Evolutionary conservation across 192 early-diverging fungal genomes (phyloP).

Genomic region (Fimicolochytrium jonesii): DNA sequence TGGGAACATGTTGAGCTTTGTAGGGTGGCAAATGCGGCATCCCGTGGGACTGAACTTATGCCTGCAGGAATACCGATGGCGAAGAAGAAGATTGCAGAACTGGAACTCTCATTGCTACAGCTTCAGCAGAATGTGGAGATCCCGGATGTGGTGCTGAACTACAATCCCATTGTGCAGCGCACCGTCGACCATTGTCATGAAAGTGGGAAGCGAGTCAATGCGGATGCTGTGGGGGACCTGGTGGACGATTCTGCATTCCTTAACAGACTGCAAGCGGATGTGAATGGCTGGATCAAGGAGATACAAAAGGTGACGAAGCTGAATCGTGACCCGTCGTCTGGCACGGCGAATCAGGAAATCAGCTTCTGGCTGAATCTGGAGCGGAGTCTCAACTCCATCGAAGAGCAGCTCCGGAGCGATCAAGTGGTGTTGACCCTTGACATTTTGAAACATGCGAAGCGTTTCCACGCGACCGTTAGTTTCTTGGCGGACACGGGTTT

Average conservation of each 20-base stretch:
- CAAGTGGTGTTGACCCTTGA: conserved; percentile 80
- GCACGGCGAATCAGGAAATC: conserved; percentile 95
- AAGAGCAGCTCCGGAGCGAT: conserved; percentile 91
- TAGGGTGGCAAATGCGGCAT: too few relatives aligned
- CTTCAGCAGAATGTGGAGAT: conserved; percentile 99
- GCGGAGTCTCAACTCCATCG: conserved; percentile 83
- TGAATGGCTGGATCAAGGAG: conserved; percentile 99
- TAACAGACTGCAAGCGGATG: conserved; percentile 91
- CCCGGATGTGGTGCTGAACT: conserved; percentile 81
- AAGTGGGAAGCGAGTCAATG: conserved; percentile 58
- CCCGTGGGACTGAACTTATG: too few relatives aligned
- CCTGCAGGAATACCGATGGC: conserved; percentile 90
- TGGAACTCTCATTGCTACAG: conserved; percentile 90
- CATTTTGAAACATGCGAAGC: conserved; percentile 92
- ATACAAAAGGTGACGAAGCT: conserved; percentile 99
- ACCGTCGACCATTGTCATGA: conserved; percentile 56
- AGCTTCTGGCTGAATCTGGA: conserved; percentile 99
- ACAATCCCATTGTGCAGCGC: conserved; percentile 75
- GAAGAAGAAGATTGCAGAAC: conserved; percentile 97
- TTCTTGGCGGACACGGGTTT: conserved; percentile 97
- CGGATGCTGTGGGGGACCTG: conserved; percentile 66
- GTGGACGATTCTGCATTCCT: conserved; percentile 81
- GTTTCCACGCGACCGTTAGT: conserved; percentile 95
- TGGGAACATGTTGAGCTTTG: conserved; percentile 15
- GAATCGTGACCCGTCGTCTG: conserved; percentile 83